These are phyloP conservation scores for Penicillium sp. DNA, from an alignment of 2,329 filamentous ascomycete genomes.

Conservation along the genomic window DNA sequence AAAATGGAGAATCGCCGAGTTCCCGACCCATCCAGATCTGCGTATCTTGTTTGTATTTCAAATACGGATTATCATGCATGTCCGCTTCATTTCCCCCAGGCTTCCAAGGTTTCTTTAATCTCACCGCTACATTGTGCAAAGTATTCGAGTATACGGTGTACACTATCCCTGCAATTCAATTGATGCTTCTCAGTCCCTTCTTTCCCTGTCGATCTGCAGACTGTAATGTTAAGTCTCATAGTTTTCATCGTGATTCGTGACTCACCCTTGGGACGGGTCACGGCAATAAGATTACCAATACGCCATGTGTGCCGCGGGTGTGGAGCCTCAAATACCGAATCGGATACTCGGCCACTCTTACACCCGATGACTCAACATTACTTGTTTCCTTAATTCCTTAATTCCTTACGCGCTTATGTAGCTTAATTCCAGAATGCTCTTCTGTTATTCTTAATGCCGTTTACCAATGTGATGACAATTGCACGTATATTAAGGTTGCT, in stretches of 20 bases:
- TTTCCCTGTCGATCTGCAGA: background rate
- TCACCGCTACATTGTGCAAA: background rate
- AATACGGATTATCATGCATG: background rate
- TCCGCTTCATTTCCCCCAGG: background rate
- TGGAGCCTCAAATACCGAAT: conserved; percentile 1
- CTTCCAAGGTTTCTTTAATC: background rate
- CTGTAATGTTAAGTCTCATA: background rate
- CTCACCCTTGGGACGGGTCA: background rate
- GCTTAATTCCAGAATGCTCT: background rate
- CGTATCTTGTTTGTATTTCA: background rate
- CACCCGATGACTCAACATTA: background rate
- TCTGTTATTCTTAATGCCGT: background rate
- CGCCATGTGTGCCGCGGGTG: conserved; percentile 6
- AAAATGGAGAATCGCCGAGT: conserved; percentile 4
- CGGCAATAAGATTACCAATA: conserved; percentile 10
- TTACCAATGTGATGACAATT: background rate
- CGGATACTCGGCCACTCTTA: conserved; percentile 2
- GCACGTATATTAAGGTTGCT: background rate
- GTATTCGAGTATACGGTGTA: too few species aligned
- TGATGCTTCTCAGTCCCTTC: too few species aligned
- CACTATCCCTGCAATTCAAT: background rate
- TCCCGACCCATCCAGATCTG: background rate
- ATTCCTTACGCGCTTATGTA: too few species aligned
- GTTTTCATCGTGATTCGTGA: conserved; percentile 3
- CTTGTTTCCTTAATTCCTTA: background rate